Base-by-base conservation (phyloP, 2,329 filamentous ascomycete species). In the Huntiella omanensis region DNA sequence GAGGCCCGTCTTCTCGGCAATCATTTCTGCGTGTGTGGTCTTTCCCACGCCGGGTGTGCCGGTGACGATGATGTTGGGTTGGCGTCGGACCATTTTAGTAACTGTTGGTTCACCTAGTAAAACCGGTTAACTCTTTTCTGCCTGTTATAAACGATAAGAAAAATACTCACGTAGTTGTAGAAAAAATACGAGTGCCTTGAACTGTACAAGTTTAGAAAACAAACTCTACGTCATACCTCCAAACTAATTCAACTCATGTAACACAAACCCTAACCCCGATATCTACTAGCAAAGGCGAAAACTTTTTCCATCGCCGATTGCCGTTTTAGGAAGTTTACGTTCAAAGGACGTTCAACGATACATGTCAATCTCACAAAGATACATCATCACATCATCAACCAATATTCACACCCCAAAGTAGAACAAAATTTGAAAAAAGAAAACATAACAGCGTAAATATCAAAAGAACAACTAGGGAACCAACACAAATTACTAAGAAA, bases 41-140 rank as follows among this genome's bases (percentile, higher is more conserved):
- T 98, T 98, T 57, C 91, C 91, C 22, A 92, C 85, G 47, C 91
- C 91, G 0, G 91, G 91, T 15, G 91, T 98, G 53, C 91, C 91
- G 36, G 91, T 96, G 53, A 98, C 71, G 54, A 98, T 81, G 56
- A 98, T 85, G 62, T 96, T 98, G 28, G 91, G 91, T 52, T 64
- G 63, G 28, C 59, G 64, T 54, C 75, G 66, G 58, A 19, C 8
- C 48, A 50, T 50, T n/a, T 39, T 45, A 12, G 16, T 16, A 6
- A 15, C n/a, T 11, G 12, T 8, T 40, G 12, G 17, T 22, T 5
- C 4, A 39, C 15, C 15, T 15, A 38, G 5, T 15, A 57, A 52
- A 53, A 53, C 53, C 46, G 16, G 13, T 15, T 33, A 22, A 28
- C n/a, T 42, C 4, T 4, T 5, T 12, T 32, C 13, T n/a, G 8